Percentiles rank a stretch among this genome's conserved stretches.
Evolutionary conservation across 2,329 filamentous ascomycete species (phyloP).

Genomic region (Macroventuria anomochaeta): DNA sequence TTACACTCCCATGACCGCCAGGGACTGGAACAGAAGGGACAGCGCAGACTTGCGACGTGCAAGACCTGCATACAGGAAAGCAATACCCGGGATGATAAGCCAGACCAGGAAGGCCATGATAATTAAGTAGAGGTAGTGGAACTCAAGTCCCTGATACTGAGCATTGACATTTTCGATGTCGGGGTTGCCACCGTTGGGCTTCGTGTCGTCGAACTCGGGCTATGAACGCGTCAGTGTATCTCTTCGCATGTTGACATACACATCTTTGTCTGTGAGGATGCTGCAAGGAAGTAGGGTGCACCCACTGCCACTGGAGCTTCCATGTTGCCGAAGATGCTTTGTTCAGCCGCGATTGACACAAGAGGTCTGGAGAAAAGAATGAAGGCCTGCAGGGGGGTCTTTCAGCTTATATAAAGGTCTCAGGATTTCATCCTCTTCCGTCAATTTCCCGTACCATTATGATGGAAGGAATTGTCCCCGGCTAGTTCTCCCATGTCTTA

Average conservation of each 20-base stretch:
- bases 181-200: constrained; percentile 63
- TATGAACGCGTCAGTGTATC: constrained; percentile 18
- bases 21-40: constrained; percentile 66
- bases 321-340: constrained; percentile 12
- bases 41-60: constrained; percentile 68
- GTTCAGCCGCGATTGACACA: constrained; percentile 4
- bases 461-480: constrained; percentile 12
- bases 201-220: constrained; percentile 51
- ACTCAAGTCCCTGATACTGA: constrained; percentile 65
- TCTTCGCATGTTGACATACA: background rate
- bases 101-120: constrained; percentile 68
- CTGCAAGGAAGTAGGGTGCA: background rate
- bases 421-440: constrained; percentile 5
- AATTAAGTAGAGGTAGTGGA: constrained; percentile 66
- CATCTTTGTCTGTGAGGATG: background rate
- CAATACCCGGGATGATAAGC: constrained; percentile 71
- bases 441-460: constrained; percentile 19
- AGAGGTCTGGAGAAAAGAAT: constrained; percentile 7
- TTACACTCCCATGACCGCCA: constrained; percentile 63
- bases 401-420: constrained; percentile 29
- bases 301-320: constrained; percentile 28
- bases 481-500: constrained; percentile 17
- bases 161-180: constrained; percentile 62
- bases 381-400: constrained; percentile 17
- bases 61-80: constrained; percentile 69